Percentiles rank a stretch among this genome's conserved stretches.
Evolutionary conservation across 176 grass and related monocot species (phyloP).

Genomic region (Zoysia japonica): DNA sequence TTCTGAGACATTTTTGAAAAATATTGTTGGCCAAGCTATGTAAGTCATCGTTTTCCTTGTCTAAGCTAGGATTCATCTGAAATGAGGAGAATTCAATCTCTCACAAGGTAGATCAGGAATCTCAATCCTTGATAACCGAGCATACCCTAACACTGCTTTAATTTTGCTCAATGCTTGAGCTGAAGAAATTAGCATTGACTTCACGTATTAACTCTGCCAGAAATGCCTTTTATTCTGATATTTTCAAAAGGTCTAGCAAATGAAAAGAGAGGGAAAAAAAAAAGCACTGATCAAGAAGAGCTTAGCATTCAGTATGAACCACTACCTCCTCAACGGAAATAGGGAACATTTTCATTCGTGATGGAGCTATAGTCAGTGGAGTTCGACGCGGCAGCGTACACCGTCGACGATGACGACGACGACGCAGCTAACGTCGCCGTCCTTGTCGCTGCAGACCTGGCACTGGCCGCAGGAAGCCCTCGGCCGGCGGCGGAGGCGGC

Average conservation of each 20-base stretch:
- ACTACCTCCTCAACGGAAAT: constrained; percentile 57
- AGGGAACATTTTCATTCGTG: constrained; percentile 82
- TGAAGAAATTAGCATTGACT: background rate
- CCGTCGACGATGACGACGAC: constrained; percentile 56
- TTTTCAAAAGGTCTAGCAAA: constrained; percentile 42
- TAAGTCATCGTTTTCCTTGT: too few relatives aligned
- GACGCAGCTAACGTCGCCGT: constrained; percentile 37
- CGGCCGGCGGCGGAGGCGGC: constrained; percentile 38
- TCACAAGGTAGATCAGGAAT: too few relatives aligned
- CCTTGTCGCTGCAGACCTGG: constrained; percentile 10
- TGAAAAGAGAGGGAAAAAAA: background rate
- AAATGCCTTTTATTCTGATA: constrained; percentile 45
- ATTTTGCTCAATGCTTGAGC: background rate
- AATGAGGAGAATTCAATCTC: too few relatives aligned
- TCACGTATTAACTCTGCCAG: background rate
- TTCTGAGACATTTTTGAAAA: too few relatives aligned
- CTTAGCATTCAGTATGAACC: background rate
- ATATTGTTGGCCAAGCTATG: too few relatives aligned
- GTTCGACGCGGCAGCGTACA: constrained; percentile 77
- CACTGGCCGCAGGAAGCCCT: constrained; percentile 11
- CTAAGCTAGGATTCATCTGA: too few relatives aligned
- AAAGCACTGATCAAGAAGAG: constrained; percentile 2
- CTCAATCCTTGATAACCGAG: too few relatives aligned
- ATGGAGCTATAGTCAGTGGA: constrained; percentile 90
- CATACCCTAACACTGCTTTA: background rate